Percentiles rank a stretch among this genome's conserved stretches.
Evolutionary conservation across 352 stramenopile genomes (phyloP).

Genomic region (Pilasporangium apinafurcum): DNA sequence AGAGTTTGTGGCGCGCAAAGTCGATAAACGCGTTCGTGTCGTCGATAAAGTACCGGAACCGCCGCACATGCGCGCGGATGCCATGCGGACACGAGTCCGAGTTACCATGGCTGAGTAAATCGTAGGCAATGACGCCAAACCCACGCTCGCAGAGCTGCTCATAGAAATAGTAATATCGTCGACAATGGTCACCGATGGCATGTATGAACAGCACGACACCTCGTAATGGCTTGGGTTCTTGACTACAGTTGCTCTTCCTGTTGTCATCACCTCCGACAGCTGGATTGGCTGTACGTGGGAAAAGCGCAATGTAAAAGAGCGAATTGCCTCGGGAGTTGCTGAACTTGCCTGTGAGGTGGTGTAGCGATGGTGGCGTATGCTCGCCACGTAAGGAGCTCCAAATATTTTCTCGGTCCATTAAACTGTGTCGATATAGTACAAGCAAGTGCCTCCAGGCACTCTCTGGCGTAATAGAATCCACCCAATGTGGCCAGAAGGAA

Average conservation of each 20-base stretch:
- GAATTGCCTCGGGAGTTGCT: constrained; percentile 33
- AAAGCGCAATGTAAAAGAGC: constrained; percentile 51
- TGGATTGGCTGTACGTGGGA: too few relatives aligned
- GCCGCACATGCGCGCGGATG: constrained; percentile 33
- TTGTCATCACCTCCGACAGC: too few relatives aligned
- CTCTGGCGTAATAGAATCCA: too few relatives aligned
- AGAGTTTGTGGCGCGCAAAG: constrained; percentile 25
- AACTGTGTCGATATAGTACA: too few relatives aligned
- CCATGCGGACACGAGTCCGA: constrained; percentile 34
- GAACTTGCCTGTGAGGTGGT: constrained; percentile 30
- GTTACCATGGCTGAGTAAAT: constrained; percentile 47
- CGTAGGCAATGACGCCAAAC: constrained; percentile 58
- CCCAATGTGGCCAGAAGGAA: too few relatives aligned
- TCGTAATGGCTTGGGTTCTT: constrained; percentile 18
- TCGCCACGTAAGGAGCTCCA: constrained; percentile 12
- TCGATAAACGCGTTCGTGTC: constrained; percentile 59
- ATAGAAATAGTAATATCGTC: constrained; percentile 52
- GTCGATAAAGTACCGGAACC: constrained; percentile 59
- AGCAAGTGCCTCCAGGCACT: too few relatives aligned
- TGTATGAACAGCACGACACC: constrained; percentile 58
- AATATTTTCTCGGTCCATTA: too few relatives aligned
- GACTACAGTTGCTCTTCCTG: too few relatives aligned
- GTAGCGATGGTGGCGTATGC: constrained; percentile 26
- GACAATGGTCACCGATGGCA: constrained; percentile 54
- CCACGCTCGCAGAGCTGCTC: constrained; percentile 28